Conservation (phyloP, 495 filamentous ascomycete genomes). For the Amniculicola lignicola region DNA sequence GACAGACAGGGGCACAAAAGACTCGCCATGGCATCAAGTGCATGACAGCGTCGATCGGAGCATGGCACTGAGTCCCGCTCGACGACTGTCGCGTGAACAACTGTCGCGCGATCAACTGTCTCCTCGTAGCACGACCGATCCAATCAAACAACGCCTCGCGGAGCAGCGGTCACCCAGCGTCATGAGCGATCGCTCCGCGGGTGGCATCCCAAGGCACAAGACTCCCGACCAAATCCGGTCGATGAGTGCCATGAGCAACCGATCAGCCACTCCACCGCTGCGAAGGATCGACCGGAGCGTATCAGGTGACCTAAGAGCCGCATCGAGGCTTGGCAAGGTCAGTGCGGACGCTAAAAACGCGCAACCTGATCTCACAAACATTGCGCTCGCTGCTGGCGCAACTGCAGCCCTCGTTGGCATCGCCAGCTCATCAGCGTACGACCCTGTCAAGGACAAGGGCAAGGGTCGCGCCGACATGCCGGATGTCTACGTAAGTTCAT, state of each 20-base stretch:
- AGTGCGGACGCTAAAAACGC: conserved; percentile 29
- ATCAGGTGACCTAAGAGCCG: conserved; percentile 77
- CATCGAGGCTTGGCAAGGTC: conserved; percentile 49
- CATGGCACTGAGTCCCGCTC: conserved; percentile 29
- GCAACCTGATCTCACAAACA: conserved; percentile 31
- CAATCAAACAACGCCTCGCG: conserved; percentile 32
- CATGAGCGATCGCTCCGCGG: conserved; percentile 49
- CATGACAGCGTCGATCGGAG: conserved; percentile 39
- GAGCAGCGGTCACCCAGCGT: conserved; percentile 42
- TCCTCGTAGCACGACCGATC: conserved; percentile 33
- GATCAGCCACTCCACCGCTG: conserved; percentile 61
- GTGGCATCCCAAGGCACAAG: conserved; percentile 42
- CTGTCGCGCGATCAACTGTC: no score
- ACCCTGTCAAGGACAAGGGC: conserved; percentile 80
- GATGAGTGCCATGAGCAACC: conserved; percentile 56
- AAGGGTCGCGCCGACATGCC: conserved; percentile 81
- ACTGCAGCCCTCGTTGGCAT: conserved; percentile 46
- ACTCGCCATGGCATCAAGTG: conserved; percentile 39
- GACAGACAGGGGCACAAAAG: conserved; percentile 31
- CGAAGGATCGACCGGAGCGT: conserved; percentile 68
- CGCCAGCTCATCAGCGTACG: conserved; percentile 61
- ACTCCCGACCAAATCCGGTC: conserved; percentile 61
- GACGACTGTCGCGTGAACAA: no score
- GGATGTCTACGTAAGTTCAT: conserved; percentile 83
- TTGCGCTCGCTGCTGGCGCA: conserved; percentile 31